A percentile compares a stretch with the other conserved stretches of the same genome.
Conservation (phyloP, 2,329 filamentous ascomycete genomes). For the Teratosphaeria epicoccoides region DNA sequence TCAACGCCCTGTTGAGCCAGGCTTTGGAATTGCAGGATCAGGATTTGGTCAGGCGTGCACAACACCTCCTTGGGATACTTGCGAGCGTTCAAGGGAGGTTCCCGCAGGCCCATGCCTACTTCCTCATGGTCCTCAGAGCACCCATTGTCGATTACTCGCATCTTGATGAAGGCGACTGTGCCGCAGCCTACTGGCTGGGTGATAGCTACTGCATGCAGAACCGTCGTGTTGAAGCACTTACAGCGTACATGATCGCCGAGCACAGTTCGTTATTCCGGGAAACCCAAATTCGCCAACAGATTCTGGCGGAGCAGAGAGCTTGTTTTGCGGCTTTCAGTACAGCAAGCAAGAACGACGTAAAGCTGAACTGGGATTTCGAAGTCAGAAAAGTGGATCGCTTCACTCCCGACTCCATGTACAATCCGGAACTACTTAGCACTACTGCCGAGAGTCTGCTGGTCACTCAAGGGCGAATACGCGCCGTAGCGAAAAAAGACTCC, state of each 20-base stretch:
- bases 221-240: constrained; percentile 13
- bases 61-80: background rate
- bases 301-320: constrained; percentile 6
- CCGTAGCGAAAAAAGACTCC: background rate
- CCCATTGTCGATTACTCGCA: constrained; percentile 7
- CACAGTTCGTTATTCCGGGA: constrained; percentile 5
- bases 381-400: background rate
- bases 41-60: background rate
- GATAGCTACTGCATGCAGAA: constrained; percentile 15
- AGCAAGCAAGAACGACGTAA: constrained; percentile 2
- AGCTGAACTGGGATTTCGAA: constrained; percentile 1
- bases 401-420: background rate
- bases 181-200: constrained; percentile 18
- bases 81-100: background rate
- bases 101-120: constrained; percentile 8
- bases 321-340: constrained; percentile 1
- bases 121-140: constrained; percentile 11
- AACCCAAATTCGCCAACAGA: constrained; percentile 2
- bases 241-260: constrained; percentile 16
- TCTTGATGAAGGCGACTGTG: constrained; percentile 16
- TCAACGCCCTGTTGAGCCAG: background rate
- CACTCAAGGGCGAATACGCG: background rate
- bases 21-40: background rate
- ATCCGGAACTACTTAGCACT: background rate
- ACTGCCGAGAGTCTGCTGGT: background rate